phyloP scores from a whole-genome alignment of 148 eudicot species.

The Persicaria tinctoria region DNA sequence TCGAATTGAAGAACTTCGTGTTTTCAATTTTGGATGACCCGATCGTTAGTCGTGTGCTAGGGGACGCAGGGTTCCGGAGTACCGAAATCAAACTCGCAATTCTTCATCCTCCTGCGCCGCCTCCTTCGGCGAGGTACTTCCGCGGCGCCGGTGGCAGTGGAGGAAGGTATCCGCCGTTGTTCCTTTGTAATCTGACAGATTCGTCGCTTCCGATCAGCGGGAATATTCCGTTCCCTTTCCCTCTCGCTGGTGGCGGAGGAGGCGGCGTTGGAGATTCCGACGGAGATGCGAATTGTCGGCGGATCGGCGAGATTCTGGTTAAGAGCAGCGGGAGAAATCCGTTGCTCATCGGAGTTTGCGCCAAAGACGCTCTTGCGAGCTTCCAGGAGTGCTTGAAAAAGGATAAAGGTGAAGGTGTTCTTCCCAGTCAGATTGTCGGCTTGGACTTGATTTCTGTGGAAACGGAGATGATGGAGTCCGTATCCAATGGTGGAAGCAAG shows the following conservation, averaged over 20 bases:
- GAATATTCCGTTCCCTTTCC: conserved; percentile 25
- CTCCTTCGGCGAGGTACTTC: conserved; percentile 11
- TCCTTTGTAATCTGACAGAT: conserved; percentile 37
- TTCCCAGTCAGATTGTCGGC: conserved; percentile 38
- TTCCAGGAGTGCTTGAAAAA: conserved; percentile 28
- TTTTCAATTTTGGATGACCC: conserved; percentile 84
- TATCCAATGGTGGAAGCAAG: conserved; percentile 18
- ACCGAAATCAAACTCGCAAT: conserved; percentile 58
- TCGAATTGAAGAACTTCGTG: conserved; percentile 71
- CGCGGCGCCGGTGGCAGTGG: neutral
- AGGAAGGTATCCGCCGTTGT: conserved; percentile 43
- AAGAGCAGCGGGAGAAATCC: conserved; percentile 44
- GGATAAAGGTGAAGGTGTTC: conserved; percentile 20
- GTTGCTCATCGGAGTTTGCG: conserved; percentile 57
- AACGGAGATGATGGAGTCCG: conserved; percentile 37
- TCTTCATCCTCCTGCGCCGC: conserved; percentile 32
- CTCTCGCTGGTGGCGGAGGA: conserved; percentile 11
- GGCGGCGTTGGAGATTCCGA: neutral
- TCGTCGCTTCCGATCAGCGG: conserved; percentile 21
- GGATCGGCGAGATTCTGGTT: conserved; percentile 50
- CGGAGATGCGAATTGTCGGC: conserved; percentile 41
- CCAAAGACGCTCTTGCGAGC: conserved; percentile 34
- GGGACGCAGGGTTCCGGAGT: conserved; percentile 85
- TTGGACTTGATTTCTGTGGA: conserved; percentile 36
- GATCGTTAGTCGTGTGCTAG: conserved; percentile 72